phyloP scores from a whole-genome alignment of 371 early-diverging fungal species.

The Mortierella sp. region DNA sequence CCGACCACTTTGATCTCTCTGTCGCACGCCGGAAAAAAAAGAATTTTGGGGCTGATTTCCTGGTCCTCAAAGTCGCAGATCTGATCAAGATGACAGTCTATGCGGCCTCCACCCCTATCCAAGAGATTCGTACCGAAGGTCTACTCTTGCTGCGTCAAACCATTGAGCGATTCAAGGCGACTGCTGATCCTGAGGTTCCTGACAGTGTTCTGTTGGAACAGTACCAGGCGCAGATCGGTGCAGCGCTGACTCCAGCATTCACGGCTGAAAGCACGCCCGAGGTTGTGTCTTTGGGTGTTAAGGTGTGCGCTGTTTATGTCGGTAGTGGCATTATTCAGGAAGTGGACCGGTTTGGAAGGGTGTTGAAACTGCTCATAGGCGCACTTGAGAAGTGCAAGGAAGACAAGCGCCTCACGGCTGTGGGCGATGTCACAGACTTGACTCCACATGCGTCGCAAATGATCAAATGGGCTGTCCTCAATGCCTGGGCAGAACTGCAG shows the following conservation, averaged over 20 bases:
- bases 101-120: constrained; percentile 85
- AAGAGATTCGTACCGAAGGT: constrained; percentile 84
- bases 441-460: constrained; percentile 82
- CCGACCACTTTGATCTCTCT: constrained; percentile 79
- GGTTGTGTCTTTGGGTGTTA: constrained; percentile 82
- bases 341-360: constrained; percentile 77
- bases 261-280: constrained; percentile 81
- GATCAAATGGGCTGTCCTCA: constrained; percentile 81
- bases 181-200: constrained; percentile 84
- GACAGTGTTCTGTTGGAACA: constrained; percentile 86
- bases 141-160: constrained; percentile 77
- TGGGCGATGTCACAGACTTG: constrained; percentile 69
- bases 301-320: constrained; percentile 86
- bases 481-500: constrained; percentile 88
- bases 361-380: constrained; percentile 76
- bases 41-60: constrained; percentile 75
- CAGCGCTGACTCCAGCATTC: constrained; percentile 90
- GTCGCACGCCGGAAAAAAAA: constrained; percentile 68
- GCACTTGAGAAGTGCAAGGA: constrained; percentile 80
- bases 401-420: constrained; percentile 63
- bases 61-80: constrained; percentile 83
- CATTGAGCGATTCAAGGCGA: constrained; percentile 74
- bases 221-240: constrained; percentile 90
- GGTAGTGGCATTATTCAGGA: constrained; percentile 88
- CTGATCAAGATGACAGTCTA: constrained; percentile 88